phyloP scores from a whole-genome alignment of 1,139 yeast species.

The Lodderomyces margitis region DNA sequence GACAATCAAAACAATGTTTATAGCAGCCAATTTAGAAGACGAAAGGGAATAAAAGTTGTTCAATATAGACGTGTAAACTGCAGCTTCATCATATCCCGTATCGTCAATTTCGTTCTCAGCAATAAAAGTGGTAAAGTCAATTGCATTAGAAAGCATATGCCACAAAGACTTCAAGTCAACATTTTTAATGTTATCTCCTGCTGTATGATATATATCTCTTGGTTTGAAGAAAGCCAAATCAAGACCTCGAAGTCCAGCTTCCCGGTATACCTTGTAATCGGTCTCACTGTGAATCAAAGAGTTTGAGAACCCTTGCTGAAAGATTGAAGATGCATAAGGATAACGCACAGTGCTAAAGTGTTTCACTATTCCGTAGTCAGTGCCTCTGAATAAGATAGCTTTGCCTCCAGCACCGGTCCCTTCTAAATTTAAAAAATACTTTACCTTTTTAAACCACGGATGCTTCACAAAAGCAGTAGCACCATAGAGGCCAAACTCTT shows the following conservation, averaged over 20 bases:
- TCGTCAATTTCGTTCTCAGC: constrained; percentile 39
- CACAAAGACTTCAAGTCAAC: constrained; percentile 66
- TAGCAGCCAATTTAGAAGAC: constrained; percentile 40
- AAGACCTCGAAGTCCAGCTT: constrained; percentile 73
- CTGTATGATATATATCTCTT: constrained; percentile 79
- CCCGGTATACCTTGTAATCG: constrained; percentile 72
- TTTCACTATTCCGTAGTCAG: constrained; percentile 67
- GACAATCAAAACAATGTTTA: constrained; percentile 51
- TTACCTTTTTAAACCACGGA: constrained; percentile 66
- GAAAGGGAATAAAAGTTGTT: constrained; percentile 60
- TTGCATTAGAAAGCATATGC: constrained; percentile 75
- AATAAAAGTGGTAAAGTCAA: constrained; percentile 51
- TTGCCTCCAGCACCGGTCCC: constrained; percentile 97
- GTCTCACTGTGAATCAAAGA: constrained; percentile 79
- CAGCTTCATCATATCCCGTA: constrained; percentile 35
- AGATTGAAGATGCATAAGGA: constrained; percentile 77
- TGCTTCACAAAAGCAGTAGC: constrained; percentile 74
- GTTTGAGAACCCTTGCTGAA: constrained; percentile 78
- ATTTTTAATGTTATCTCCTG: constrained; percentile 64
- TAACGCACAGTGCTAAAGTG: constrained; percentile 48
- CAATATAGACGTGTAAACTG: constrained; percentile 61
- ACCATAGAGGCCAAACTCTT: constrained; percentile 86
- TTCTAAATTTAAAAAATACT: constrained; percentile 77
- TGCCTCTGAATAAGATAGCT: constrained; percentile 78
- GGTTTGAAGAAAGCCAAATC: constrained; percentile 66